Evolutionary conservation across 2,329 filamentous ascomycete genomes (phyloP).

Genomic region (Chaetomiaceae sp.): DNA sequence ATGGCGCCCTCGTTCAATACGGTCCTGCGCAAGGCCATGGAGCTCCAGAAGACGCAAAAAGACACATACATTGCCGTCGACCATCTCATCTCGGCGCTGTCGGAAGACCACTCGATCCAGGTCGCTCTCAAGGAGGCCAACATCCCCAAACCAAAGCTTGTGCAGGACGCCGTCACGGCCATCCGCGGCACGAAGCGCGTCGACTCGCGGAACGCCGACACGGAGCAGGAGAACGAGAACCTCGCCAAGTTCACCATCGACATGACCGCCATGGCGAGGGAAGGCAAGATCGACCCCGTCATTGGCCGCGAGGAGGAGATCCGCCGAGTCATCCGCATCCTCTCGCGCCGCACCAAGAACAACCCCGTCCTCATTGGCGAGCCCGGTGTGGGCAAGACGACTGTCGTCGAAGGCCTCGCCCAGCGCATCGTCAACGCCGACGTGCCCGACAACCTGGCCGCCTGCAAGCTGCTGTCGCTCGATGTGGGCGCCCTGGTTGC

Average conservation of each 20-base stretch:
- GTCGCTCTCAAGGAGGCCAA: constrained; percentile 76
- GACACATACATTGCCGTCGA: constrained; percentile 93
- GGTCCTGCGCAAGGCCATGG: constrained; percentile 76
- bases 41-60: constrained; percentile 95
- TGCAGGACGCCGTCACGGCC: constrained; percentile 84
- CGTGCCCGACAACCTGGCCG: constrained; percentile 90
- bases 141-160: constrained; percentile 82
- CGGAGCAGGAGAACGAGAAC: constrained; percentile 89
- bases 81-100: constrained; percentile 81
- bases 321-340: constrained; percentile 81
- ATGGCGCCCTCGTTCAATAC: constrained; percentile 78
- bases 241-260: constrained; percentile 98
- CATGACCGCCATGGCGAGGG: constrained; percentile 92
- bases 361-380: constrained; percentile 98
- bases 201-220: constrained; percentile 93
- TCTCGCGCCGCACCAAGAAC: constrained; percentile 94
- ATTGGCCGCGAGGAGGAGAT: constrained; percentile 97
- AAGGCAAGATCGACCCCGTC: constrained; percentile 96
- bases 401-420: constrained; percentile 92
- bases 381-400: constrained; percentile 97
- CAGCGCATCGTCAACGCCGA: constrained; percentile 95
- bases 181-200: constrained; percentile 91
- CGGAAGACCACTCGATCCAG: constrained; percentile 74
- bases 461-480: constrained; percentile 89
- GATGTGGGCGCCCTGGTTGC: constrained; percentile 94